Percentiles rank a stretch among this genome's conserved stretches.
Conservation (phyloP, 768 basidiomycete genomes). For the Gyrodon lividus region DNA sequence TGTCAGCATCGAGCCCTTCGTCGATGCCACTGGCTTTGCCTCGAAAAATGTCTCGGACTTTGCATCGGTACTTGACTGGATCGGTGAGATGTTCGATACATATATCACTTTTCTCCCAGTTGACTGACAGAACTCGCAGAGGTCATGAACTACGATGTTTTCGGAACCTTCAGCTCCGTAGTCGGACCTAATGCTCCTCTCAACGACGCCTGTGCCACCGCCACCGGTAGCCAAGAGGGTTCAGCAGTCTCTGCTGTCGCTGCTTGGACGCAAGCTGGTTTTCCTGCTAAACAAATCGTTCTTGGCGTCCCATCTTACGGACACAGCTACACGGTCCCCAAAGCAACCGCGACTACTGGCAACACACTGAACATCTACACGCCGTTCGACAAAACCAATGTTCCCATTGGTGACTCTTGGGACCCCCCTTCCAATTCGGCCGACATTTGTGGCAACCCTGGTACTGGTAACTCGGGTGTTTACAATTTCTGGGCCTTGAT, state of each 20-base stretch:
- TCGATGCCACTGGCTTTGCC: conserved; percentile 53
- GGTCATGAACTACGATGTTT: conserved; percentile 73
- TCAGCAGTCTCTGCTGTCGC: conserved; percentile 74
- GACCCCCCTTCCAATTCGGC: conserved; percentile 42
- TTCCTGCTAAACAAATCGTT: conserved; percentile 69
- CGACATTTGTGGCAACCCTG: conserved; percentile 60
- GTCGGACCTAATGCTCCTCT: conserved; percentile 85
- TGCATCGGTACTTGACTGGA: conserved; percentile 69
- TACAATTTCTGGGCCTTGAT: conserved; percentile 67
- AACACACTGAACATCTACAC: conserved; percentile 47
- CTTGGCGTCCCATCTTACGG: conserved; percentile 87
- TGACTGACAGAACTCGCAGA: conserved; percentile 38
- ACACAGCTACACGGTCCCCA: conserved; percentile 56
- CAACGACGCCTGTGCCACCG: conserved; percentile 68
- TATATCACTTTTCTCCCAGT: not conserved
- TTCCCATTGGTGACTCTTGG: conserved; percentile 58
- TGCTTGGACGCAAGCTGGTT: conserved; percentile 75
- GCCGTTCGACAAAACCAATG: conserved; percentile 42
- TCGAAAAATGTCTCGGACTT: conserved; percentile 64
- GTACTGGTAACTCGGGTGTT: conserved; percentile 46
- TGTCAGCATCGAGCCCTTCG: conserved; percentile 63
- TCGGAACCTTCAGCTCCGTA: conserved; percentile 50
- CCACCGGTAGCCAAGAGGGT: conserved; percentile 52
- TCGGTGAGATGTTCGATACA: conserved; percentile 43
- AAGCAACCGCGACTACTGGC: conserved; percentile 21